These are phyloP conservation scores for Lecanosticta acicola DNA, from an alignment of 2,329 filamentous ascomycete species.

Conservation along the genomic window DNA sequence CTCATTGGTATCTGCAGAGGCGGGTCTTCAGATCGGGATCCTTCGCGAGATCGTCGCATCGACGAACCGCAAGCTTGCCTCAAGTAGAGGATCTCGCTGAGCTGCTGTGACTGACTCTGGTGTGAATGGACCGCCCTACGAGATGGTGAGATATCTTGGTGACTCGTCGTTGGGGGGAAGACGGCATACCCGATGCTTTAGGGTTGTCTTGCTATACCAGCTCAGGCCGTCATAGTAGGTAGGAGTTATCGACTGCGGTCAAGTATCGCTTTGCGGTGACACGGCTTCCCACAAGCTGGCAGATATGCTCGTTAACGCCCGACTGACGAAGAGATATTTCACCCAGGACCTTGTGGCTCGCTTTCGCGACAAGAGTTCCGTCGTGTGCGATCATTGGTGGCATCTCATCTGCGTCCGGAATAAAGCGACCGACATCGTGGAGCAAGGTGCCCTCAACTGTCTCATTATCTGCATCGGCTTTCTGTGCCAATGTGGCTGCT, in stretches of 20 bases:
- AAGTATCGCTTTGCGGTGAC: constrained; percentile 40
- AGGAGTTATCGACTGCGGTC: constrained; percentile 31
- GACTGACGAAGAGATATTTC: constrained; percentile 33
- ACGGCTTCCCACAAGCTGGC: constrained; percentile 36
- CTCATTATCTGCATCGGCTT: constrained; percentile 23
- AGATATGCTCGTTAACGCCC: constrained; percentile 36
- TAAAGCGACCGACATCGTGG: constrained; percentile 42
- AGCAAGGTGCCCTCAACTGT: constrained; percentile 37
- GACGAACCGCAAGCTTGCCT: constrained; percentile 34
- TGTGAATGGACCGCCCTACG: constrained; percentile 32
- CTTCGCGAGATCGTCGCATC: constrained; percentile 38
- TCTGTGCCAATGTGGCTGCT: constrained; percentile 27
- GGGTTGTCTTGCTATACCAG: constrained; percentile 34
- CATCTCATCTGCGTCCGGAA: constrained; percentile 31
- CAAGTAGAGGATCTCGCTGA: constrained; percentile 30
- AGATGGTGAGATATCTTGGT: not conserved
- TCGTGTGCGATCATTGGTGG: constrained; percentile 20
- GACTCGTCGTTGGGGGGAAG: not conserved
- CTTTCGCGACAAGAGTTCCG: constrained; percentile 32
- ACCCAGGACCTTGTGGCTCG: constrained; percentile 37
- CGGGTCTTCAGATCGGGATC: constrained; percentile 20
- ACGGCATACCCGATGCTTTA: constrained; percentile 33
- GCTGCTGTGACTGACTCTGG: constrained; percentile 30
- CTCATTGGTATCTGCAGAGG: constrained; percentile 12
- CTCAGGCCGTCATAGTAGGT: constrained; percentile 35